phyloP scores from a whole-genome alignment of 164 flowering plant species.

The Magnolia officinalis region DNA sequence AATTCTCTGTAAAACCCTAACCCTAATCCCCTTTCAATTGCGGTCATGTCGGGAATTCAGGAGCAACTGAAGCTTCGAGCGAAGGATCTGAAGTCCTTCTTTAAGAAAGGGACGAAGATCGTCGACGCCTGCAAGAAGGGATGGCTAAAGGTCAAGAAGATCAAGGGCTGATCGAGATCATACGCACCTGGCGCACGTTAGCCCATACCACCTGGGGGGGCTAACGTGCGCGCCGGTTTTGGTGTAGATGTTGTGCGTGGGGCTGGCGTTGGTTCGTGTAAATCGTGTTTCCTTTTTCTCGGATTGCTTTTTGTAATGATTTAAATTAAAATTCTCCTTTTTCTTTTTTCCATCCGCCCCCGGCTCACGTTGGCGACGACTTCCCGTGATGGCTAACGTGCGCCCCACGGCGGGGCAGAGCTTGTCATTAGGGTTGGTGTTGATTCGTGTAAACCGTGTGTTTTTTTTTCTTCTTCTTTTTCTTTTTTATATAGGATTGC shows the following conservation, averaged over 20 bases:
- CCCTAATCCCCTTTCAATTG: not conserved
- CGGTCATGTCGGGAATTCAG: not conserved
- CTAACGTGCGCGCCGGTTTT: not conserved
- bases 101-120: not conserved
- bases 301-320: not conserved
- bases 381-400: not conserved
- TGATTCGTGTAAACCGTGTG: not conserved
- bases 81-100: not conserved
- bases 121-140: not conserved
- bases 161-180: not conserved
- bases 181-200: not conserved
- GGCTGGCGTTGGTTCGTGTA: not conserved
- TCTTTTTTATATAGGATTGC: not conserved
- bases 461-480: not conserved
- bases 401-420: not conserved
- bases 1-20: not conserved
- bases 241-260: not conserved
- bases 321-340: not conserved
- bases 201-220: not conserved
- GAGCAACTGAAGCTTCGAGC: not conserved
- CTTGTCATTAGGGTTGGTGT: not conserved
- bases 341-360: not conserved
- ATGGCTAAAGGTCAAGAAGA: not conserved
- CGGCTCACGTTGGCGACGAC: not conserved
- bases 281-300: not conserved